Evolutionary conservation across 495 filamentous ascomycete genomes (phyloP), one percentile per base, ranked within the genome.

Genomic region (Aspergillus mulundensis): DNA sequence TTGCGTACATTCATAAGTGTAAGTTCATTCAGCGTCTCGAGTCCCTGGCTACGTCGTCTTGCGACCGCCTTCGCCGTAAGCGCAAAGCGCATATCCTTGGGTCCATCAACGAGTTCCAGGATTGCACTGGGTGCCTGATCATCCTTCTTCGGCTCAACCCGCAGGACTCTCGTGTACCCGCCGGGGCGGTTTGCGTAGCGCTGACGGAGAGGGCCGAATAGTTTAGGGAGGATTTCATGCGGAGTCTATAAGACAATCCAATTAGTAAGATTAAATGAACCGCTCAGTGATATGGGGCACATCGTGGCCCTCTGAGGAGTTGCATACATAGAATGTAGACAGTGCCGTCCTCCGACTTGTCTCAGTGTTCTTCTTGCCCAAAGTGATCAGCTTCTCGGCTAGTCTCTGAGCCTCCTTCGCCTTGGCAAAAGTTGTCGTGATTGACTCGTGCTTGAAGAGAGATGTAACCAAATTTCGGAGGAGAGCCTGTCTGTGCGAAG

Each of bases 401-500:
- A 97, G 70, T 1, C 87, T 81, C 71, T 97, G 94, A 42, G 94
- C 88, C 76, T 98, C 94, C 72, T 97, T 98, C 28, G 94, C 94
- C 76, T 97, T 97, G 69, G 84, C 83, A 84, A 87, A 97, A 74
- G 94, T 96, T 23, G 94, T 98, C 45, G 83, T 84, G 77, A 98
- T 95, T 50, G 87, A 83, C 75, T 98, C 94, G 70, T 96, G 84
- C 66, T 87, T 78, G 77, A 98, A 84, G 53, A 98, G 87, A n/a
- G 91, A 93, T 56, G 91, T 95, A 65, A 97, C 90, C 42, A 98
- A 81, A 73, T 97, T 97, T 60, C 94, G 91, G 55, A 98, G 88
- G 58, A 98, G 83, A 52, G 94, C 92, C 74, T 93, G 84, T 66
- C 94, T 84, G 67, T 97, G 94, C 28, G 94, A 74, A 25, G 89